Conservation (phyloP, 768 basidiomycete species). For the Cubamyces lactineus region DNA sequence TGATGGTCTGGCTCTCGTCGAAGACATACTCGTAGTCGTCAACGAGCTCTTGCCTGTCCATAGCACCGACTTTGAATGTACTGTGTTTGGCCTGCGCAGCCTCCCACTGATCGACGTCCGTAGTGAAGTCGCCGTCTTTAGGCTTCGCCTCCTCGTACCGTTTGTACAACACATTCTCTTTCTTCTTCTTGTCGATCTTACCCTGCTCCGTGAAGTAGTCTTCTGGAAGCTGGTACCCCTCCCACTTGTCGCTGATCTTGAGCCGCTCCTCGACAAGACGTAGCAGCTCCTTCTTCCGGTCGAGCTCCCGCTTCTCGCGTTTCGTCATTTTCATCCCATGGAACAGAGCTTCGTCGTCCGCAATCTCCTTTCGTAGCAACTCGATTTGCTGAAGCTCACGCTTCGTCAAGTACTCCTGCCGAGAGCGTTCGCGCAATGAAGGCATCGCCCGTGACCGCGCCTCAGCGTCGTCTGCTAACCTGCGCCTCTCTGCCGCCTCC, state of each 20-base stretch:
- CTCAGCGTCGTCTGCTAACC: conserved; percentile 67
- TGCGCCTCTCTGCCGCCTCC: conserved; percentile 80
- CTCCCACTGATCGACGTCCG: conserved; percentile 98
- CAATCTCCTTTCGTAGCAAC: conserved; percentile 87
- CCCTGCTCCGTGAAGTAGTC: conserved; percentile 99
- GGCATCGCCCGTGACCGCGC: conserved; percentile 59
- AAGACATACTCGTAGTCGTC: conserved; percentile 98
- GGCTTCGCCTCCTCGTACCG: conserved; percentile 94
- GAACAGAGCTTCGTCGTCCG: conserved; percentile 92
- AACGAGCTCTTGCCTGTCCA: conserved; percentile 83
- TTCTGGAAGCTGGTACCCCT: conserved; percentile 95
- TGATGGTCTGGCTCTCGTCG: conserved; percentile 95
- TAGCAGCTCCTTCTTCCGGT: conserved; percentile 90
- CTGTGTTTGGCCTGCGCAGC: conserved; percentile 87
- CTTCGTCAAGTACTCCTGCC: conserved; percentile 95
- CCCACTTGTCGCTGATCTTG: conserved; percentile 92
- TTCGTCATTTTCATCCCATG: conserved; percentile 89
- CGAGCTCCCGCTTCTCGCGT: conserved; percentile 78
- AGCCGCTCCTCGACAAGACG: conserved; percentile 91
- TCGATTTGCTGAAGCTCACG: conserved; percentile 97
- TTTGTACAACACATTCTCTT: conserved; percentile 87
- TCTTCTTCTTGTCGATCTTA: conserved; percentile 96
- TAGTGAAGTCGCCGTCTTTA: conserved; percentile 92
- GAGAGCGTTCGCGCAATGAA: conserved; percentile 81
- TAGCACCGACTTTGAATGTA: conserved; percentile 86